phyloP scores from a whole-genome alignment of 345 rosid species.

The Carallia pectinifolia region DNA sequence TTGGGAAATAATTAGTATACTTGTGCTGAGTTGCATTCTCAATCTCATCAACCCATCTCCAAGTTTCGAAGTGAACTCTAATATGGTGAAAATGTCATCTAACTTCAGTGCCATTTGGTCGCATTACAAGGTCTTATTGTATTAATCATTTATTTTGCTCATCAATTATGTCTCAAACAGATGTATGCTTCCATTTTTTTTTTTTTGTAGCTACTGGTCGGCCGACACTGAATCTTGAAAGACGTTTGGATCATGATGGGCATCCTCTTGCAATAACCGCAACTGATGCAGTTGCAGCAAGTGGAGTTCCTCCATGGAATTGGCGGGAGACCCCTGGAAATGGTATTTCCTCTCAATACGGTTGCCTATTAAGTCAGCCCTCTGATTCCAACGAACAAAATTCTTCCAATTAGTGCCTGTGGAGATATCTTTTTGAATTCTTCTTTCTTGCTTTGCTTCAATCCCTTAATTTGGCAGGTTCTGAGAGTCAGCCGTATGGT shows the following conservation, averaged over 20 bases:
- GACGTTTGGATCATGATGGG: conserved; percentile 93
- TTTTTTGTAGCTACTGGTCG: conserved; percentile 67
- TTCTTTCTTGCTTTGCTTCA: neutral
- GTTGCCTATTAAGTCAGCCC: neutral
- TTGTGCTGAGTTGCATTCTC: neutral
- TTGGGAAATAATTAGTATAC: neutral
- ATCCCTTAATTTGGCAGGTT: conserved; percentile 38
- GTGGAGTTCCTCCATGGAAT: conserved; percentile 97
- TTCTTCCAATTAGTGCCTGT: neutral
- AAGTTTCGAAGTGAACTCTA: neutral
- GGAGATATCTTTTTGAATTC: neutral
- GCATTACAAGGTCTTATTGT: neutral
- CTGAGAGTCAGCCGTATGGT: conserved; percentile 69
- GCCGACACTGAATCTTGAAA: conserved; percentile 87
- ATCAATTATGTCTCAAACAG: conserved; percentile 11
- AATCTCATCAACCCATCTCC: neutral
- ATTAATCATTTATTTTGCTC: conserved; percentile 11
- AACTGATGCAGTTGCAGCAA: conserved; percentile 78
- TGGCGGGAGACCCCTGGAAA: conserved; percentile 96
- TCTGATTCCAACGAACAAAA: neutral
- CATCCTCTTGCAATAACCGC: conserved; percentile 88
- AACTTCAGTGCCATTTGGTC: neutral
- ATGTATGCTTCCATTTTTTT: conserved; percentile 19
- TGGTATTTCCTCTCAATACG: conserved; percentile 42
- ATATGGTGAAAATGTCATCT: neutral